Base-by-base conservation (phyloP, 345 rosid species). In the Hibiscus syriacus region DNA sequence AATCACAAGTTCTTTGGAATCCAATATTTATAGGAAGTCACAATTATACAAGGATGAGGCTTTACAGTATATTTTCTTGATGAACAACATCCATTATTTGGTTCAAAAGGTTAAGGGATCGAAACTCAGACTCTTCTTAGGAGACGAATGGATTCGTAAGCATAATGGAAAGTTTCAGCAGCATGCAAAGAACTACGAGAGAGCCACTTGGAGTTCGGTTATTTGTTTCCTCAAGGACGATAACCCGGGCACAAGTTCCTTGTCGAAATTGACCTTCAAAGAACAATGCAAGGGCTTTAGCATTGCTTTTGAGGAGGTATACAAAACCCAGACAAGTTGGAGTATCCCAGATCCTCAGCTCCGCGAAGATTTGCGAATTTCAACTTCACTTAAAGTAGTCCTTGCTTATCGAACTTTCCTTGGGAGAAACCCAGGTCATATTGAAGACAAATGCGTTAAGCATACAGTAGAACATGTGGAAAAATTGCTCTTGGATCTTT, bases 71-170 rank as follows among this genome's bases (percentile, higher is more conserved):
- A 75, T 92, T 2, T 90, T 92, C 73, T 10, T 86, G 65, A 80
- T 88, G 74, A 92, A 92, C 74, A 92, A 88, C 77, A 77, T 76
- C 57, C 86, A 82, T 70, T 92, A 92, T 82, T 75, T 86, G 83
- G 92, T 88, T 36, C 83, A 88, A 64, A 90, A 90, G 80, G 84
- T 90, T 2, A 87, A 85, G 59, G 77, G 68, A 68, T 88, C 92
- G 0, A 84, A 88, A 54, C 91, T 92, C 69, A 74, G 81, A 75
- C 70, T 7, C 59, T 75, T 77, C 76, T 86, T 92, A 36, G 98
- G 92, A 73, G 95, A 92, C 55, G 90, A 80, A 52, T 92, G 98
- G 98, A 83, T 90, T 74, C 77, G 90, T 25, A 88, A 81, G 76
- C 90, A 84, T 57, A 84, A 65, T 0, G 95, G 77, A 2, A 82